Evolutionary conservation across 75 land plant genomes (phyloP).

Genomic region (Adiantum capillusveneris): DNA sequence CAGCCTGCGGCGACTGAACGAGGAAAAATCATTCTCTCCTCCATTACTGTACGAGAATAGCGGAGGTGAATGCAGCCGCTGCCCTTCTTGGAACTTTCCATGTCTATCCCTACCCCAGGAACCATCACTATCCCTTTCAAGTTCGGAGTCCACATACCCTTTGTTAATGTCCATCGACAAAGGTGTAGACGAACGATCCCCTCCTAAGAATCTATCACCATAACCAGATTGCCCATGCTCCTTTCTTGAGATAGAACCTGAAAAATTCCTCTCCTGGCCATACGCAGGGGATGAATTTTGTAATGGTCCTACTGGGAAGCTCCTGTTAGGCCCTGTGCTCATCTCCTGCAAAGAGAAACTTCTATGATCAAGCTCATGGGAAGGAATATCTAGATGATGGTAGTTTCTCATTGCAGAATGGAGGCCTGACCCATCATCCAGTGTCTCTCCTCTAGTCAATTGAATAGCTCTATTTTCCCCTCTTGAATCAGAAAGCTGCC

Average conservation of each 20-base stretch:
- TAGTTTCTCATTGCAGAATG: not conserved
- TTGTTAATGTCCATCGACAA: too few relatives aligned
- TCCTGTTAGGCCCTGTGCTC: too few relatives aligned
- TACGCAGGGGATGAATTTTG: not conserved
- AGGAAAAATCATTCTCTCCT: constrained; percentile 45
- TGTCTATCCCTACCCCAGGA: constrained; percentile 49
- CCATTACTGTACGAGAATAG: constrained; percentile 38
- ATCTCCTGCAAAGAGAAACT: constrained; percentile 4
- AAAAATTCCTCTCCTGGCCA: not conserved
- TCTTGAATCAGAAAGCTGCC: too few relatives aligned
- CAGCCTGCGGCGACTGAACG: constrained; percentile 59
- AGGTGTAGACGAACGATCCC: too few relatives aligned
- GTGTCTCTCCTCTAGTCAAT: constrained; percentile 24
- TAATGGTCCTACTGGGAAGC: not conserved
- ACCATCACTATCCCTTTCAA: constrained; percentile 43
- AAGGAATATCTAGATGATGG: not conserved
- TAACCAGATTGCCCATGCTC: too few relatives aligned
- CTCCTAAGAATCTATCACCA: too few relatives aligned
- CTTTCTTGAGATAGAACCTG: constrained; percentile 4
- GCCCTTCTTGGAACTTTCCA: constrained; percentile 6
- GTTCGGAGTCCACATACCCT: not conserved
- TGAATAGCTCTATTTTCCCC: constrained; percentile 25
- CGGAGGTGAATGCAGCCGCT: constrained; percentile 16
- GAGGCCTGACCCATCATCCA: constrained; percentile 41
- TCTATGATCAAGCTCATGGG: constrained; percentile 8